Conservation (phyloP, 495 filamentous ascomycete species). For the Cryomyces minteri region DNA sequence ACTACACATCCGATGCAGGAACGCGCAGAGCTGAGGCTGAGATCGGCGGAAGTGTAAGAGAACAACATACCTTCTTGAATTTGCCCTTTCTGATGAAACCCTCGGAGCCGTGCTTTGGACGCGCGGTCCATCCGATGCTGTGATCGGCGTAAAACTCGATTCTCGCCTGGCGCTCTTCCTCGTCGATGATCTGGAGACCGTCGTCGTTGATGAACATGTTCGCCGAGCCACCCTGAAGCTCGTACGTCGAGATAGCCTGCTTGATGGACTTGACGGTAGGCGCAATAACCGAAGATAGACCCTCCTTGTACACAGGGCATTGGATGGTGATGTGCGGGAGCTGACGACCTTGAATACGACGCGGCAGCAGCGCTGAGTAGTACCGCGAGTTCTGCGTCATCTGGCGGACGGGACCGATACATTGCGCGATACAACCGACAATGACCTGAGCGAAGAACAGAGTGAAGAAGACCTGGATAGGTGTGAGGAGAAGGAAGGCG, state of each 20-base stretch:
- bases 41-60: neutral
- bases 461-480: conserved; percentile 63
- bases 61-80: conserved; percentile 38
- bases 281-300: conserved; percentile 41
- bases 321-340: conserved; percentile 56
- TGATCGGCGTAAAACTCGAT: conserved; percentile 51
- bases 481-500: conserved; percentile 40
- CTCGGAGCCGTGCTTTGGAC: conserved; percentile 45
- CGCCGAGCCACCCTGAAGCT: conserved; percentile 61
- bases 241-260: conserved; percentile 58
- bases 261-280: conserved; percentile 55
- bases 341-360: conserved; percentile 28
- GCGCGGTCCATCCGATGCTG: conserved; percentile 65
- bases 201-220: conserved; percentile 74
- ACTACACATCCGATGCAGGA: neutral
- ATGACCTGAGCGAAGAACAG: conserved; percentile 36
- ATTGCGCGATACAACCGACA: conserved; percentile 53
- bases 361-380: conserved; percentile 49
- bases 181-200: conserved; percentile 48
- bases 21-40: neutral
- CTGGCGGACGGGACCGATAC: conserved; percentile 54
- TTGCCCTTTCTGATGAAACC: conserved; percentile 27
- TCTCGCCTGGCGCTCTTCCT: conserved; percentile 44
- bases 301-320: conserved; percentile 59
- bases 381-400: conserved; percentile 59